A percentile compares a stretch with the other conserved stretches of the same genome.
Evolutionary conservation across 495 filamentous ascomycete genomes (phyloP).

Genomic region (Mytilinidion resinicola): DNA sequence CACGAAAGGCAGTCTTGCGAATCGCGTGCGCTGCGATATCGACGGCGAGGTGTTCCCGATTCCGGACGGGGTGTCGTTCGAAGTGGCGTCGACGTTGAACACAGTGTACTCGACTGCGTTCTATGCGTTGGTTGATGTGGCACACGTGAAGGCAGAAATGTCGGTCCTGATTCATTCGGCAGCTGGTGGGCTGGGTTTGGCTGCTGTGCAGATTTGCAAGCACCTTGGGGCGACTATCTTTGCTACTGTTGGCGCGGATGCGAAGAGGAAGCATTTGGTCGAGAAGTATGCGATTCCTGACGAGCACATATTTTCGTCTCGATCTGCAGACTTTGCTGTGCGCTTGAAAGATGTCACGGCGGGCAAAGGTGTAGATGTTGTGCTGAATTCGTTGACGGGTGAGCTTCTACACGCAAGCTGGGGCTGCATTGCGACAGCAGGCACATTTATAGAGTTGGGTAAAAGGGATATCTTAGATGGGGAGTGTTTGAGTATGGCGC

Average conservation of each 20-base stretch:
- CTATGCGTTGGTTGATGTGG: slow-evolving; percentile 1
- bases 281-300: slow-evolving; percentile 5
- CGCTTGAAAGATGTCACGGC: neutral
- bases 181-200: slow-evolving; percentile 6
- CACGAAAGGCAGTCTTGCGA: neutral
- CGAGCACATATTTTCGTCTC: slow-evolving; percentile 4
- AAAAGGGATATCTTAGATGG: slow-evolving; percentile 34
- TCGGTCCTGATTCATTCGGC: slow-evolving; percentile 12
- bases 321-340: neutral
- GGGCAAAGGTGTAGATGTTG: neutral
- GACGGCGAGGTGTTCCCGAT: slow-evolving; percentile 1
- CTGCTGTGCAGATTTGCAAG: neutral
- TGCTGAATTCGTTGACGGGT: slow-evolving; percentile 1
- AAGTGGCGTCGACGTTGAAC: neutral
- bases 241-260: neutral
- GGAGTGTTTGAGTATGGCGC: slow-evolving; percentile 30
- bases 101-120: neutral
- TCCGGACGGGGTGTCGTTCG: slow-evolving; percentile 5
- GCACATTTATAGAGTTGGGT: slow-evolving; percentile 36
- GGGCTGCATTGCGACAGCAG: slow-evolving; percentile 29
- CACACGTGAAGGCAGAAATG: neutral
- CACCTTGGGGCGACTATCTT: slow-evolving; percentile 1
- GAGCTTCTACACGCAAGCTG: slow-evolving; percentile 23
- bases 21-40: neutral
- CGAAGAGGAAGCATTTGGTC: neutral